Conservation (phyloP, 192 early-diverging fungal species). For the Funneliformis geosporum region DNA sequence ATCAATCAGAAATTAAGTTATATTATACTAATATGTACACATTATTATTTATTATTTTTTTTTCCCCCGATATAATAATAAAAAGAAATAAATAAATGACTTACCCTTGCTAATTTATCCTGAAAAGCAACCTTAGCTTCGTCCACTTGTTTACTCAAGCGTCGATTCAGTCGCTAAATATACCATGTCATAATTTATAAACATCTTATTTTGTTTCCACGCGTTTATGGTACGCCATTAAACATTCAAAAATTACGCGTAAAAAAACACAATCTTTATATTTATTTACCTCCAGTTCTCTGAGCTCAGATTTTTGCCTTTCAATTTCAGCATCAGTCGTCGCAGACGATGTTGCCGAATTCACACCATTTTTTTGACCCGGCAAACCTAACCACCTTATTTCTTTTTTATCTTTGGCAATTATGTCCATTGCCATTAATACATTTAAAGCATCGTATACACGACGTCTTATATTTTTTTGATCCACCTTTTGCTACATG, state of each 20-base stretch:
- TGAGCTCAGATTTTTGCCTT: conserved; percentile 24
- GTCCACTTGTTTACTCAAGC: conserved; percentile 2
- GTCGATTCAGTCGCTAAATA: conserved; percentile 10
- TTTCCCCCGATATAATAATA: too few relatives aligned
- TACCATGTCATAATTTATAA: neutral
- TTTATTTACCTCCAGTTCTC: conserved; percentile 24
- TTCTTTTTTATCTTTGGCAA: conserved; percentile 63
- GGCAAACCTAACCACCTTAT: conserved; percentile 67
- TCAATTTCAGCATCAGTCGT: conserved; percentile 31
- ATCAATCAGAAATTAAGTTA: conserved; percentile 1
- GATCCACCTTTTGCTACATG: conserved; percentile 43
- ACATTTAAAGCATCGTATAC: conserved; percentile 77
- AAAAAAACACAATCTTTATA: neutral
- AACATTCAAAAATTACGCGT: neutral
- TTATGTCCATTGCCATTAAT: conserved; percentile 64
- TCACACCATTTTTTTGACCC: conserved; percentile 30
- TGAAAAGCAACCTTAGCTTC: conserved; percentile 4
- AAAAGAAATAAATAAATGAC: neutral
- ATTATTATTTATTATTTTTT: neutral
- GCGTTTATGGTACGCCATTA: neutral
- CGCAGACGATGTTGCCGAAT: conserved; percentile 14
- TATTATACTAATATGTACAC: neutral
- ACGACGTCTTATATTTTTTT: conserved; percentile 68
- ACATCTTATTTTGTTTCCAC: neutral
- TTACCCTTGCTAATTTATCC: conserved; percentile 15